A percentile compares a stretch with the other conserved stretches of the same genome.
phyloP scores from a whole-genome alignment of 2,329 filamentous ascomycete species.

The Monosporascus sp. region DNA sequence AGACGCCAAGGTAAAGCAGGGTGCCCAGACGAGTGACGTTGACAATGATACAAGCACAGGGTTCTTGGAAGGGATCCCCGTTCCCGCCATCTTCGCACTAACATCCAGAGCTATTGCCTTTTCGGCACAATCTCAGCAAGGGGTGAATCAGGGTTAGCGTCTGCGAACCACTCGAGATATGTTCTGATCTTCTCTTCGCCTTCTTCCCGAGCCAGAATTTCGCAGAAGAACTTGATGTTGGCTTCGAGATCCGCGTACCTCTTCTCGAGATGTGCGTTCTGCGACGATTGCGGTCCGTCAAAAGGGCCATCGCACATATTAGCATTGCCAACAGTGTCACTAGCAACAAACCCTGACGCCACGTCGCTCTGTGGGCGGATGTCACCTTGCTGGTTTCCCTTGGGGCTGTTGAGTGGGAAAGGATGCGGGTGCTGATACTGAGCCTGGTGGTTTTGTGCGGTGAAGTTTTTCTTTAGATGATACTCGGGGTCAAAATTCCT shows the following conservation, averaged over 20 bases:
- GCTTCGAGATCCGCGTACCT: not conserved
- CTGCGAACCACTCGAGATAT: not conserved
- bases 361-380: too few species aligned
- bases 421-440: too few species aligned
- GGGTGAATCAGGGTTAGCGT: not conserved
- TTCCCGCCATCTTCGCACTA: too few species aligned
- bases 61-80: too few species aligned
- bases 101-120: too few species aligned
- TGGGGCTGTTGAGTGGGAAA: too few species aligned
- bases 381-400: too few species aligned
- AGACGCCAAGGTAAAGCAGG: conserved; percentile 25
- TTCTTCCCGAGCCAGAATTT: not conserved
- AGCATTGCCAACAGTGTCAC: too few species aligned
- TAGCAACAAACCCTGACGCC: too few species aligned
- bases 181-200: not conserved
- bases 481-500: not conserved
- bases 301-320: too few species aligned
- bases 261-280: not conserved
- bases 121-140: not conserved
- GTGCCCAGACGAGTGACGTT: conserved; percentile 29
- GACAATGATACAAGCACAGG: conserved; percentile 4
- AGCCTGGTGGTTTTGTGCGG: not conserved
- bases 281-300: too few species aligned
- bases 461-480: not conserved
- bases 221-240: not conserved